Base-by-base conservation (phyloP, 2,329 filamentous ascomycete species). In the Sarocladiaceae sp. region DNA sequence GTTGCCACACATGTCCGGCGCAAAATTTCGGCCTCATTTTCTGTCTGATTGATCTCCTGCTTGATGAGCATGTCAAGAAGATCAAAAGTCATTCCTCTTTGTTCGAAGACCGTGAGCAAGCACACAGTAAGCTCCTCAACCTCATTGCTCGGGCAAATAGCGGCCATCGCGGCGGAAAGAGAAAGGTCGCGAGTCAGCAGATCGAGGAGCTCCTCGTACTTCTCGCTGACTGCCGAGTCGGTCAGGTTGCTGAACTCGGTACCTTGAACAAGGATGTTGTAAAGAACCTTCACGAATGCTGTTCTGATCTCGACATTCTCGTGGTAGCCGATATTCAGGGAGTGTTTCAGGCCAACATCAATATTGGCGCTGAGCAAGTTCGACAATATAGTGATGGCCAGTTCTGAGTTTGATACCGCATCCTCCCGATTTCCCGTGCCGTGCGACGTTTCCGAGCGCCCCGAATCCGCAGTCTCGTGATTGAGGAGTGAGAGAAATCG, bases 311-410 rank as follows among this genome's bases (percentile, higher is more conserved):
- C 83, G 28, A 84, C 71, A 58, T 86, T 86, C 58, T 86, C 83
- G 59, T 88, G 83, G 60, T 88, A 88, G 12, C 84, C 84, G 54
- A 88, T 86, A 55, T 80, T 83, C 13, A 88, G 68, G 2, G 83
- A 87, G 62, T 87, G 83, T 61, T 88, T 87, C 46, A 88, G 67
- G 2, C 84, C 84, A 33, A 88, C 83, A 58, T 88, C 84, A 28
- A 88, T 86, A 57, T 88, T 88, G 3, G 84, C 83, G 59, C 84
- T 87, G 7, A 88, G 68, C 1, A 88, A 73, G 57, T 88, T 88
- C 1, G 84, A 87, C 12, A 88, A 67, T 13, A 86, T 86, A 11
- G 77, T 81, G 56, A 88, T 87, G 4, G 83, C 79, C 28, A 87
- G 71, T 55, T 87, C 84, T 4, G 82, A 77, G 28, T 76, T 78